Base-by-base conservation (phyloP, 148 eudicot genomes). In the Silene latifolia region DNA sequence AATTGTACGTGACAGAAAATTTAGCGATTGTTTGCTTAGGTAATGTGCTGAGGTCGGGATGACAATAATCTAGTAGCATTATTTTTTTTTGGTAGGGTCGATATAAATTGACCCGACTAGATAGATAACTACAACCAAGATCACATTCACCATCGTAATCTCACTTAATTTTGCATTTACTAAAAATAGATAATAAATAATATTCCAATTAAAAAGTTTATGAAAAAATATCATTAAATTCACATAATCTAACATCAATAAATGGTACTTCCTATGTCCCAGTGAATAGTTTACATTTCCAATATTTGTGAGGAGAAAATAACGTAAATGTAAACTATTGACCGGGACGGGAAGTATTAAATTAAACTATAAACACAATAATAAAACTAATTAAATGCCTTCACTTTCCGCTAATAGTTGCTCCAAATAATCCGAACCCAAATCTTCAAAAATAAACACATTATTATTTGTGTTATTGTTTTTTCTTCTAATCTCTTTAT, bases 341-440 rank as follows among this genome's bases (percentile, higher is more conserved):
- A 27, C 29, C 3, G 29, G 3, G 29, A 1, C 29, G 29, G 29
- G 29, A 27, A 27, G 3, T 27, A 48, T 48, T 9, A 9, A 13
- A 48, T 48, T 48, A 48, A 48, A 48, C 0, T 10, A 48, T 48
- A 48, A 48, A 48, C 54, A 46, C 51, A 46, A 27, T 35, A 35
- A 21, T 2, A 23, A 23, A 7, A n/a, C n/a, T n/a, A 18, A 57
- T 39, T 75, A 76, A 8, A 76, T 21, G 4, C 27, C 46, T 72
- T 79, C 82, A 71, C 76, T 76, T 58, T 62, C 72, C 25, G 61
- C 83, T 75, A 91, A 77, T 19, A 91, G 87, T 51, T 88, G 79
- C 46, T 91, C 97, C 85, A 91, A 86, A 47, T 85, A 89, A 69
- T 91, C 97, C 42, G 74, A 72, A 8, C 93, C 97, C 74, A 91